Conservation (phyloP, 1,284 basidiomycete genomes). For the Naganishia cerealis region DNA sequence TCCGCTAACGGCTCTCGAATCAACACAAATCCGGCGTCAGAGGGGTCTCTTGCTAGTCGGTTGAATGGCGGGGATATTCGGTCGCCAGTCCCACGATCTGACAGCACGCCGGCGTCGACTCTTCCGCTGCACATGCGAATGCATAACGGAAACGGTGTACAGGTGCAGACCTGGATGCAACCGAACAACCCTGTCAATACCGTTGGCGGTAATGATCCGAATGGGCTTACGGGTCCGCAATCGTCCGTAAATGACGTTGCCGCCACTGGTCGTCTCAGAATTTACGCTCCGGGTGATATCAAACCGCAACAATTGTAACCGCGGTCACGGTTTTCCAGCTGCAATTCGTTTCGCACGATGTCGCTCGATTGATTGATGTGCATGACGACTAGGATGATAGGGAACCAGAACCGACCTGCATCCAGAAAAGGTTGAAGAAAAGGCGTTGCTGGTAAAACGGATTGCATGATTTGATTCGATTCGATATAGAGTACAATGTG, state of each 20-base stretch:
- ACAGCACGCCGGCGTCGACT: background rate
- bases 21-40: background rate
- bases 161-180: background rate
- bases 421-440: too few relatives aligned
- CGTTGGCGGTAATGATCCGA: background rate
- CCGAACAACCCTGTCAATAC: background rate
- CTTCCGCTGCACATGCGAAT: constrained; percentile 12
- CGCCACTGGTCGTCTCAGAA: background rate
- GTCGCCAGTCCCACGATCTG: background rate
- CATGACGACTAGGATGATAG: too few relatives aligned
- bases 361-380: too few relatives aligned
- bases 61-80: constrained; percentile 3
- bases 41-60: background rate
- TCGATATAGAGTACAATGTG: too few relatives aligned
- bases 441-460: too few relatives aligned
- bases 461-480: too few relatives aligned
- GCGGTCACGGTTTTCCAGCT: background rate
- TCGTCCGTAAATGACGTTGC: constrained; percentile 3
- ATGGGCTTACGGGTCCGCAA: background rate
- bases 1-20: background rate
- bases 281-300: constrained; percentile 12
- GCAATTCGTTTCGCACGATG: background rate
- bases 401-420: too few relatives aligned
- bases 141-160: constrained; percentile 13
- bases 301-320: constrained; percentile 6